Conservation (phyloP, 2,329 filamentous ascomycete genomes). For the Ophiostoma sp. region DNA sequence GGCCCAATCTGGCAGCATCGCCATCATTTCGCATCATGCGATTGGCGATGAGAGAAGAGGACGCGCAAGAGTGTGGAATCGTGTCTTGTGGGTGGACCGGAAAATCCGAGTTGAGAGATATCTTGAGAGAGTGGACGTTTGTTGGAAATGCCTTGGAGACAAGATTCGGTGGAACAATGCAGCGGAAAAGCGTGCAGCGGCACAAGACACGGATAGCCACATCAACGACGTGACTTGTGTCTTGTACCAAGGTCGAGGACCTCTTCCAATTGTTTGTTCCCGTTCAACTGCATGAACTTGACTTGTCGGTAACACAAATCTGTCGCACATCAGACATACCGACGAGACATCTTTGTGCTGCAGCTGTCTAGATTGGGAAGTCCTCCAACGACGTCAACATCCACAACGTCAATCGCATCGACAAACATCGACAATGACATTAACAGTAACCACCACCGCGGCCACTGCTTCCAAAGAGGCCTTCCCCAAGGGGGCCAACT, state of each 20-base stretch:
- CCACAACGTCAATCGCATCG: too few species aligned
- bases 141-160: background rate
- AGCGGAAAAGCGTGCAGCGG: background rate
- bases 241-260: background rate
- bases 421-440: too few species aligned
- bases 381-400: background rate
- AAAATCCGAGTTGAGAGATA: background rate
- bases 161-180: background rate
- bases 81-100: background rate
- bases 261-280: background rate
- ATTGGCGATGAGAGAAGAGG: background rate
- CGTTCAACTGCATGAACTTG: background rate
- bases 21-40: background rate
- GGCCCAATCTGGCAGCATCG: too few species aligned
- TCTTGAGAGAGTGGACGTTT: background rate
- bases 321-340: background rate
- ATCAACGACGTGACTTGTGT: background rate
- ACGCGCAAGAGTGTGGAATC: background rate
- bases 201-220: background rate
- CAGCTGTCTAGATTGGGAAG: background rate
- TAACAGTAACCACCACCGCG: too few species aligned
- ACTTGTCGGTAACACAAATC: background rate
- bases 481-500: background rate
- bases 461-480: background rate
- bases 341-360: background rate